A percentile compares a stretch with the other conserved stretches of the same genome.
Evolutionary conservation across 106 monocot species (phyloP).

Genomic region (Acorus calamus): DNA sequence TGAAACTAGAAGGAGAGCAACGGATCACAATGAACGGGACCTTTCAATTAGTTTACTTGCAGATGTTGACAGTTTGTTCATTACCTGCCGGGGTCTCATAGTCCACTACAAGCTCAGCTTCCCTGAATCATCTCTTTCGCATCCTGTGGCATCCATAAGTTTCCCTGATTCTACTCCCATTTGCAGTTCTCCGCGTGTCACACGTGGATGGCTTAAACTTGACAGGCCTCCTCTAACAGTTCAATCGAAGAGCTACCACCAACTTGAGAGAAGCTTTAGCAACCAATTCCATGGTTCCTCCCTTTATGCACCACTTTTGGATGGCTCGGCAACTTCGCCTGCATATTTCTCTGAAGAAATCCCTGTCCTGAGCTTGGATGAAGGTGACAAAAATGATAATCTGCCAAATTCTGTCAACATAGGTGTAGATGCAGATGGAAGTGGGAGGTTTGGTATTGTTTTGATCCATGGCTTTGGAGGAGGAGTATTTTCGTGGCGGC

Average conservation of each 20-base stretch:
- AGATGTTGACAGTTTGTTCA: constrained; percentile 68
- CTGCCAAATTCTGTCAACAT: constrained; percentile 7
- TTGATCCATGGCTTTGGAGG: constrained; percentile 94
- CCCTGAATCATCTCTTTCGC: constrained; percentile 18
- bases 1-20: constrained; percentile 37
- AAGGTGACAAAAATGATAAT: constrained; percentile 12
- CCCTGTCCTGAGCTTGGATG: constrained; percentile 27
- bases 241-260: constrained; percentile 26
- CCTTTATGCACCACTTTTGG: constrained; percentile 50
- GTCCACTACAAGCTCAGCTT: constrained; percentile 59
- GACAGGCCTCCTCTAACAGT: constrained; percentile 25
- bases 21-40: constrained; percentile 28
- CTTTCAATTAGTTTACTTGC: constrained; percentile 66
- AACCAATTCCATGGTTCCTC: constrained; percentile 37
- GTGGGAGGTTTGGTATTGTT: constrained; percentile 46
- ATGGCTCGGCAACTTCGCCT: constrained; percentile 20
- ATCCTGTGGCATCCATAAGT: constrained; percentile 21
- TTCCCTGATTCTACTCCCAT: constrained; percentile 23
- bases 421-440: constrained; percentile 14
- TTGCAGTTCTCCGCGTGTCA: constrained; percentile 23
- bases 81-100: constrained; percentile 42
- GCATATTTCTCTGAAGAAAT: constrained; percentile 17
- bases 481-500: constrained; percentile 86
- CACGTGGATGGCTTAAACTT: constrained; percentile 30
- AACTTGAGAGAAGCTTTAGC: constrained; percentile 34